Conservation (phyloP, 805 yeast species). For the Zygosaccharomyces rouxii region DNA sequence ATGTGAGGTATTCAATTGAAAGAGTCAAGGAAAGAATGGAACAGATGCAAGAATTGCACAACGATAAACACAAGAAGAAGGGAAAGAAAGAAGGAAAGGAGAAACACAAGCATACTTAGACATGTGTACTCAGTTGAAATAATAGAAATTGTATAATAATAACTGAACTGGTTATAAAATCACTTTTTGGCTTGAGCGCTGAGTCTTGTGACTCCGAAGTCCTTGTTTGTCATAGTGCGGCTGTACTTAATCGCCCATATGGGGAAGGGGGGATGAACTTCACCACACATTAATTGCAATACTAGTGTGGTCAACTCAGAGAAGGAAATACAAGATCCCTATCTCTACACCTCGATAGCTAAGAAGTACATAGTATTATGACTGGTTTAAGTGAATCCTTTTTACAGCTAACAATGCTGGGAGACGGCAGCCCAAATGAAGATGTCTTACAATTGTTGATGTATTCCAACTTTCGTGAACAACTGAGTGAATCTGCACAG, state of each 20-base stretch:
- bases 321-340: background rate
- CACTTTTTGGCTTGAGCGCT: background rate
- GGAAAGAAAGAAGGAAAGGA: constrained; percentile 17
- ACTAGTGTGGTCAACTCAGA: too few relatives aligned
- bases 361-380: background rate
- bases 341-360: background rate
- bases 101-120: constrained; percentile 7
- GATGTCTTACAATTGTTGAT: constrained; percentile 10
- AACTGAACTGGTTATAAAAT: background rate
- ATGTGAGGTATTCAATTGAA: constrained; percentile 63
- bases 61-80: constrained; percentile 22
- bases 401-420: background rate
- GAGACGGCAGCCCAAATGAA: background rate
- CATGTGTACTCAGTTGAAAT: background rate
- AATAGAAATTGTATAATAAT: constrained; percentile 2
- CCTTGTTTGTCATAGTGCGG: background rate
- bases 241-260: background rate
- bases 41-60: constrained; percentile 37
- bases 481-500: constrained; percentile 10
- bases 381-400: background rate
- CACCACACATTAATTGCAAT: background rate
- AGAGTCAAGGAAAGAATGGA: constrained; percentile 52
- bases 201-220: background rate
- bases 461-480: constrained; percentile 8
- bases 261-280: background rate